A percentile compares a stretch with the other conserved stretches of the same genome.
These are phyloP conservation scores for Kregervanrija fluxuum DNA, from an alignment of 805 yeast species.

Conservation along the genomic window DNA sequence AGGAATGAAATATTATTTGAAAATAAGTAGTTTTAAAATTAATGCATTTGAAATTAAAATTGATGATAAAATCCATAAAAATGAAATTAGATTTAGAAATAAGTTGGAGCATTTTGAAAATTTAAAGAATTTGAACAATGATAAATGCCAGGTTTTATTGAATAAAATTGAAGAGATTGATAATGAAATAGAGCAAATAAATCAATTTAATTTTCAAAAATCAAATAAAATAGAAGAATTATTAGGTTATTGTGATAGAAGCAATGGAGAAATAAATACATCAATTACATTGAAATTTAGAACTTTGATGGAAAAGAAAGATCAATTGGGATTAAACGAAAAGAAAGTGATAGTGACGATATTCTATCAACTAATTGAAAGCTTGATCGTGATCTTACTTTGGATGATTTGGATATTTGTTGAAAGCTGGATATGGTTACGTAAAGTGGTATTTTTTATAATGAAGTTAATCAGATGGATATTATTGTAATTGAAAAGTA, in stretches of 20 bases:
- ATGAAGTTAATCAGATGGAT: constrained; percentile 22
- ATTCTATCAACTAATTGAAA: constrained; percentile 42
- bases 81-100: constrained; percentile 15
- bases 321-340: constrained; percentile 22
- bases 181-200: constrained; percentile 14
- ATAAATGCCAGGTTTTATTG: constrained; percentile 13
- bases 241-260: constrained; percentile 56
- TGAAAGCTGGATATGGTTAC: constrained; percentile 35
- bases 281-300: constrained; percentile 58
- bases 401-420: constrained; percentile 54
- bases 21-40: constrained; percentile 14
- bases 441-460: constrained; percentile 12
- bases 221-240: constrained; percentile 49
- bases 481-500: constrained; percentile 13
- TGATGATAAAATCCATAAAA: constrained; percentile 15
- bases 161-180: constrained; percentile 17
- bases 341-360: constrained; percentile 31
- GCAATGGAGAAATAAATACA: constrained; percentile 68
- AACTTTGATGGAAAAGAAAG: constrained; percentile 43
- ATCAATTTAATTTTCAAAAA: constrained; percentile 15
- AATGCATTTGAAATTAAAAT: constrained; percentile 12
- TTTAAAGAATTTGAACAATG: constrained; percentile 23
- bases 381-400: constrained; percentile 41
- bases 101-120: constrained; percentile 24
- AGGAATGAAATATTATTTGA: constrained; percentile 10